Base-by-base conservation (phyloP, 192 early-diverging fungal species). In the Coemansia sp. region DNA sequence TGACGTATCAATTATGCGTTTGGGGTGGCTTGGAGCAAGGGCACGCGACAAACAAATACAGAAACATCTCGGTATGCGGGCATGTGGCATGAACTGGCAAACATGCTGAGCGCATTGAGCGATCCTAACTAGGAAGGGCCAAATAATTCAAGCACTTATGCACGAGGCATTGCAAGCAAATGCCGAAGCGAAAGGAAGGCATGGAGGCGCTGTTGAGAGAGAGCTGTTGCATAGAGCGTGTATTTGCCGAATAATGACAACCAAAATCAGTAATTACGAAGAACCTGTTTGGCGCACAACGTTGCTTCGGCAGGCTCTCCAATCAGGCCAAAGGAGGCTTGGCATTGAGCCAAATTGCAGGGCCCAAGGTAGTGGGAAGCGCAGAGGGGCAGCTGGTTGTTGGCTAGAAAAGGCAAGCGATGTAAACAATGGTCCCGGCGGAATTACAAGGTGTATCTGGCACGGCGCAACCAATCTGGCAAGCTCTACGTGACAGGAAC, bases 311-410 rank as follows among this genome's bases (percentile, higher is more conserved):
- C 43, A 44, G 43, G 43, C 15, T 9, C 47, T 51, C 47, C n/a
- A 46, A 46, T 20, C 20, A 51, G 49, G 49, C 52, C 24, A 31
- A 44, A 33, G 31, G 57, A 60, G 57, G 57, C 57, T 60, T 60
- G 57, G 52, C 52, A 12, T 13, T 24, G 52, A 2, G 57, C 57
- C 31, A 60, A 38, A 34, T 36, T 36, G 20, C 57, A 60, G 57
- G 57, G 31, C 57, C 57, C 27, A 24, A 60, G 57, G 16, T 31
- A 60, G 57, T 16, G 33, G 57, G 57, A 34, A 57, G 54, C 24
- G 54, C 54, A 57, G 54, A 57, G 29, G 57, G 33, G 57, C 29
- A 9, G 49, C 20, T n/a, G 20, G 22, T 52, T 52, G 49, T 52
- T 52, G 20, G 20, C 5, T 22, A 11, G 3, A 52, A 51, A 22